Percentiles rank a stretch among this genome's conserved stretches.
Evolutionary conservation across 2,329 filamentous ascomycete genomes (phyloP).

Genomic region (Fusarium keratoplasticum): DNA sequence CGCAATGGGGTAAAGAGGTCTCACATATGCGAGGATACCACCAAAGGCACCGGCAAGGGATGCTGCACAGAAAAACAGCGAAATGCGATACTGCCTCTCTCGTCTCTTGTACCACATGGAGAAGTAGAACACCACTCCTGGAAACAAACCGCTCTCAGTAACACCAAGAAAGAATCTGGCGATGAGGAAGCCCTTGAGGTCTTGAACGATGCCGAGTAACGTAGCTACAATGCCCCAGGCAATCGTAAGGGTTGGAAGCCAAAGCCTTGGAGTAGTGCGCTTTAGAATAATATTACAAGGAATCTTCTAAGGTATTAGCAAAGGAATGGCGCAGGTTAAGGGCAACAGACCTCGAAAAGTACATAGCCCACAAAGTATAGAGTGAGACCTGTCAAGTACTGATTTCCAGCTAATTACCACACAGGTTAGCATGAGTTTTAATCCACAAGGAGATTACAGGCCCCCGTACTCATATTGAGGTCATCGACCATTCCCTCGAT

Average conservation of each 20-base stretch:
- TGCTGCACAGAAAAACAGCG: conserved; percentile 67
- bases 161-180: conserved; percentile 68
- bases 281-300: conserved; percentile 74
- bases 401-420: conserved; percentile 60
- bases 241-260: conserved; percentile 68
- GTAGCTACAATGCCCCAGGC: conserved; percentile 67
- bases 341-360: conserved; percentile 61
- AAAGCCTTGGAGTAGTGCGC: conserved; percentile 66
- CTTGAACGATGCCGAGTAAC: conserved; percentile 60
- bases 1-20: background rate
- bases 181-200: conserved; percentile 62
- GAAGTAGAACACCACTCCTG: conserved; percentile 62
- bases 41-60: conserved; percentile 68
- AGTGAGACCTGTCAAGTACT: conserved; percentile 74
- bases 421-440: background rate
- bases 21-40: conserved; percentile 65
- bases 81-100: conserved; percentile 66
- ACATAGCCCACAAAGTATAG: conserved; percentile 74
- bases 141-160: conserved; percentile 64
- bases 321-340: fast-evolving
- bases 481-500: conserved; percentile 66
- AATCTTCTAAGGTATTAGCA: conserved; percentile 52
- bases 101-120: conserved; percentile 67
- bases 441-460: fast-evolving
- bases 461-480: conserved; percentile 62